Evolutionary conservation across 768 basidiomycete genomes (phyloP).

Genomic region (Amanita rimosa): DNA sequence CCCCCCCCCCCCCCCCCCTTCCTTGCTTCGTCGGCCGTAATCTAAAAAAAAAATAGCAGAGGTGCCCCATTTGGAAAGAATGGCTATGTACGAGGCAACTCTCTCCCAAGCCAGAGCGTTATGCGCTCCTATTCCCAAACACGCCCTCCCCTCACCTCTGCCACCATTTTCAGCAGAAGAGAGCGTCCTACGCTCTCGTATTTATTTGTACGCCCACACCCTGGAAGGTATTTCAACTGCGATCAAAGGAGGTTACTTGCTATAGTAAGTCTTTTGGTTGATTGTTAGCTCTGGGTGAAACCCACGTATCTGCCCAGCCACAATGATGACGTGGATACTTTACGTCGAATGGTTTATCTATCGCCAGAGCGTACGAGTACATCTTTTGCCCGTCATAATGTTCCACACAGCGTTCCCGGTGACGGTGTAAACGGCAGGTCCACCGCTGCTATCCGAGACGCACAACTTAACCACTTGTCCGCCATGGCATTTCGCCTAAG

Average conservation of each 20-base stretch:
- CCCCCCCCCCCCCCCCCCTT: no score
- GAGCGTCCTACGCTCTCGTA: conserved; percentile 55
- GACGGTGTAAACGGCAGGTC: not conserved
- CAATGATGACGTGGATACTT: conserved; percentile 65
- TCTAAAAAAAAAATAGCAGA: conserved; percentile 21
- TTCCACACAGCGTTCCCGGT: not conserved
- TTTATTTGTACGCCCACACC: conserved; percentile 86
- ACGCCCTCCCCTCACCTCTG: conserved; percentile 18
- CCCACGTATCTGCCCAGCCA: conserved; percentile 27
- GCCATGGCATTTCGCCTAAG: conserved; percentile 67
- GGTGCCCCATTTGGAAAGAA: conserved; percentile 30
- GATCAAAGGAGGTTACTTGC: conserved; percentile 73
- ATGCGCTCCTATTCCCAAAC: conserved; percentile 41
- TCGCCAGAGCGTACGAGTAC: conserved; percentile 17
- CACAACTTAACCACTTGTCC: conserved; percentile 36
- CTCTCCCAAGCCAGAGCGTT: conserved; percentile 74
- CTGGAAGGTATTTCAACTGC: conserved; percentile 80
- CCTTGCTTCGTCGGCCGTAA: not conserved
- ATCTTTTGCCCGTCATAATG: not conserved
- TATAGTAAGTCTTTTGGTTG: conserved; percentile 42
- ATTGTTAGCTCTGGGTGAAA: conserved; percentile 1
- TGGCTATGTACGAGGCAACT: conserved; percentile 70
- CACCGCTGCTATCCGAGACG: not conserved
- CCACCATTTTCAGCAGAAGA: conserved; percentile 45
- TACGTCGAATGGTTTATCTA: conserved; percentile 50